phyloP scores from a whole-genome alignment of 2,329 filamentous ascomycete genomes.

The Fusarium incarnatum region DNA sequence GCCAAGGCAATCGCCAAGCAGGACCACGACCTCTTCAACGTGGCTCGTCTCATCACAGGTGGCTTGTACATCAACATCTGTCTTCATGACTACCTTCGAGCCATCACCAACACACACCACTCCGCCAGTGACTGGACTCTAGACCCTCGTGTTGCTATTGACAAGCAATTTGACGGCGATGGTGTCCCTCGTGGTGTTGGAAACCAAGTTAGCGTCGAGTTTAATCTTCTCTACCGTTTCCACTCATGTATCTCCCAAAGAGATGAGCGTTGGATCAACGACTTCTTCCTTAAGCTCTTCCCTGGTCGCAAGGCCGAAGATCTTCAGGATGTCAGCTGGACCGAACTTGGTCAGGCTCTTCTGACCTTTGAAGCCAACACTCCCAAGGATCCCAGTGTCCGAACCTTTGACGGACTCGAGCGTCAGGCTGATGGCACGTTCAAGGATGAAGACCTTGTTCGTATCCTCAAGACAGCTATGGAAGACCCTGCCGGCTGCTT shows the following conservation, averaged over 20 bases:
- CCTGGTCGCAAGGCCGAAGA: constrained; percentile 52
- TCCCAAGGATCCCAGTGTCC: constrained; percentile 56
- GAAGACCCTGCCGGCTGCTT: constrained; percentile 71
- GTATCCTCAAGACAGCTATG: constrained; percentile 67
- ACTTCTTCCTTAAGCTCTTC: constrained; percentile 56
- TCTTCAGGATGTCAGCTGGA: constrained; percentile 50
- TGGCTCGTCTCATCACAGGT: constrained; percentile 57
- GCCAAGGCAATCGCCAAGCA: constrained; percentile 55
- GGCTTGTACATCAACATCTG: constrained; percentile 69
- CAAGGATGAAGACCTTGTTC: constrained; percentile 67
- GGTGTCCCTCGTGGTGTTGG: constrained; percentile 67
- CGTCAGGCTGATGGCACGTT: constrained; percentile 64
- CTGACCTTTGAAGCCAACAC: constrained; percentile 32
- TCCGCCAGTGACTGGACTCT: constrained; percentile 70
- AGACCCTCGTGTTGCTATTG: constrained; percentile 71
- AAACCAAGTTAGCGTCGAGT: constrained; percentile 76
- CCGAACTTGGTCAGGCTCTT: constrained; percentile 39
- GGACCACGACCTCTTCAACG: constrained; percentile 68
- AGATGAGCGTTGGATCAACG: constrained; percentile 72
- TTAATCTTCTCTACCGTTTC: constrained; percentile 75
- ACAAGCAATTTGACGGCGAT: constrained; percentile 55
- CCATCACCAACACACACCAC: constrained; percentile 70
- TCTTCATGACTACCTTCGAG: constrained; percentile 69
- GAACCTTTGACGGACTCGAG: constrained; percentile 62
- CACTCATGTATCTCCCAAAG: constrained; percentile 70